Percentiles rank a stretch among this genome's conserved stretches.
Conservation (phyloP, 306 rosid genomes). For the Argentina anserina region DNA sequence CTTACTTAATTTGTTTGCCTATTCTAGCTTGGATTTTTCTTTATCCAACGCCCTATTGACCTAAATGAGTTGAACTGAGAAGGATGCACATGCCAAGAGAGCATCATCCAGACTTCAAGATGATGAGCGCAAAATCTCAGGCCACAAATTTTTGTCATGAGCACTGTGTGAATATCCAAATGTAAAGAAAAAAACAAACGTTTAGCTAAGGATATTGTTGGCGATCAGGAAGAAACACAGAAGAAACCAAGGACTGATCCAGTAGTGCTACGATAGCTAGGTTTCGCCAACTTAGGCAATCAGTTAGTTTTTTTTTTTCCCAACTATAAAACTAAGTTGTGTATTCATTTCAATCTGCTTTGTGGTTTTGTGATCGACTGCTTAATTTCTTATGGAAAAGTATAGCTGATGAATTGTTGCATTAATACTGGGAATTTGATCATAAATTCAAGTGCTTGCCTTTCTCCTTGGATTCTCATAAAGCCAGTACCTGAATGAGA, state of each 20-base stretch:
- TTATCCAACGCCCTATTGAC: too few species aligned
- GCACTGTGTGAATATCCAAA: not conserved
- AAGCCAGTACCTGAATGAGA: not conserved
- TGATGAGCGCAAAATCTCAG: not conserved
- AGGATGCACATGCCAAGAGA: constrained; percentile 3
- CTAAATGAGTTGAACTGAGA: not conserved
- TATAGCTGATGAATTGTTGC: not conserved
- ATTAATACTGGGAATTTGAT: not conserved
- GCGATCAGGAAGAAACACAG: too few species aligned
- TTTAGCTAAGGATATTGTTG: not conserved
- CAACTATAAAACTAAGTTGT: not conserved
- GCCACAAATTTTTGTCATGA: too few species aligned
- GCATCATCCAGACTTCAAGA: not conserved
- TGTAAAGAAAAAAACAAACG: not conserved
- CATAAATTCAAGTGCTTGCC: too few species aligned
- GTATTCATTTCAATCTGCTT: not conserved
- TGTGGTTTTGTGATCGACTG: not conserved
- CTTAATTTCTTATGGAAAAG: not conserved
- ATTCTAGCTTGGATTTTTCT: too few species aligned
- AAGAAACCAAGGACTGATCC: too few species aligned
- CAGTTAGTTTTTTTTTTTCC: too few species aligned
- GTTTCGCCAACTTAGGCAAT: too few species aligned
- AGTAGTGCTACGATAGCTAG: too few species aligned
- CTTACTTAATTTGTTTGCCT: not conserved
- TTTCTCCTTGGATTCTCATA: too few species aligned